Conservation (phyloP, 2,329 filamentous ascomycete genomes). For the Truncatella angustata region DNA sequence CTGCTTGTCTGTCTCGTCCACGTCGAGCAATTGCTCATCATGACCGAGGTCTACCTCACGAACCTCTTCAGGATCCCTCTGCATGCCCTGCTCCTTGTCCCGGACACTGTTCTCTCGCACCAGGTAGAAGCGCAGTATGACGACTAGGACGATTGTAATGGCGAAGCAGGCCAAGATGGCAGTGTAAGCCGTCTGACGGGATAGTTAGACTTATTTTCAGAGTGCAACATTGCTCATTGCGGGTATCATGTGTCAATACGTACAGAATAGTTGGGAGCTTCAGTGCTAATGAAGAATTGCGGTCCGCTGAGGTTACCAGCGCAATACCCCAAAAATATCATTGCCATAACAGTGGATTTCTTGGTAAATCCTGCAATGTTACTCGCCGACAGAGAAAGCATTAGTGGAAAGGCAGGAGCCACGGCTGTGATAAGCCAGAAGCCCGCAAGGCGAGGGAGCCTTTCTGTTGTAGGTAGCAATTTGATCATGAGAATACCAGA, state of each 20-base stretch:
- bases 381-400: not conserved
- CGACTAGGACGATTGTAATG: constrained; percentile 42
- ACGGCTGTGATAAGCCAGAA: not conserved
- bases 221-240: too few species aligned
- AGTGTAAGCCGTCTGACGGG: constrained; percentile 45
- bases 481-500: not conserved
- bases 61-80: not conserved
- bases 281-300: not conserved
- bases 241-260: too few species aligned
- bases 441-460: not conserved
- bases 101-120: constrained; percentile 41
- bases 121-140: constrained; percentile 47
- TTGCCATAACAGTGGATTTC: not conserved
- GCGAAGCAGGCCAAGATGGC: constrained; percentile 56
- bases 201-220: not conserved
- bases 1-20: constrained; percentile 66
- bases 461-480: not conserved
- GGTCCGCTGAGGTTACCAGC: not conserved
- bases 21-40: not conserved
- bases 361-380: not conserved
- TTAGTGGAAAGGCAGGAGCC: not conserved
- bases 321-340: not conserved
- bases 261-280: not conserved
- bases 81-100: constrained; percentile 38
- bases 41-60: not conserved